These are phyloP conservation scores for Clausena lansium DNA, from an alignment of 345 rosid genomes.

Conservation along the genomic window DNA sequence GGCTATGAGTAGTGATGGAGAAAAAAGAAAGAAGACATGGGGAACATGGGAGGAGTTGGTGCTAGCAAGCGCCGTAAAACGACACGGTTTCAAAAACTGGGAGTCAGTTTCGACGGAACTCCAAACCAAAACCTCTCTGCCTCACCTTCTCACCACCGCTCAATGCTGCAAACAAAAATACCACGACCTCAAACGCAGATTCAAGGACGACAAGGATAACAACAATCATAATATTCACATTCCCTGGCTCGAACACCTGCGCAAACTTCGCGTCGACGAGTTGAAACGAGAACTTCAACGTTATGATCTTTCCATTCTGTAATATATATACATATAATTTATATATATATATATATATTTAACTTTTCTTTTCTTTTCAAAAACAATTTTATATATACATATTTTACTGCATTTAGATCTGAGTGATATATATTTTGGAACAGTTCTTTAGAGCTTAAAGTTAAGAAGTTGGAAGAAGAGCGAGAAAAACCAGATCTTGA, in stretches of 20 bases:
- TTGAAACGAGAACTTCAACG: constrained; percentile 69
- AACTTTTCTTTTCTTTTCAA: no score
- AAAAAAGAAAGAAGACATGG: constrained; percentile 35
- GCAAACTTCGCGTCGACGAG: constrained; percentile 71
- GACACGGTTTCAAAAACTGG: constrained; percentile 76
- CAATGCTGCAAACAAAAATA: constrained; percentile 54
- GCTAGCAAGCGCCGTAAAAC: constrained; percentile 77
- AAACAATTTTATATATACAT: no score
- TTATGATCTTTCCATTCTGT: constrained; percentile 69
- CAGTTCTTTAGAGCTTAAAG: constrained; percentile 67
- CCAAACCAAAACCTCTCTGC: constrained; percentile 49
- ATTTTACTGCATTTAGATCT: no score
- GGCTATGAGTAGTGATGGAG: not conserved
- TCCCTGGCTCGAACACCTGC: constrained; percentile 70
- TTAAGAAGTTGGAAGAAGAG: constrained; percentile 67
- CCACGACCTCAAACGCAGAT: constrained; percentile 62
- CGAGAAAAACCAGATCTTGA: constrained; percentile 61
- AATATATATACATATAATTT: not conserved
- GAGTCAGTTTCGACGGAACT: constrained; percentile 71
- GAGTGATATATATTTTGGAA: not conserved
- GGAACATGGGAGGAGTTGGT: constrained; percentile 85
- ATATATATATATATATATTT: not conserved
- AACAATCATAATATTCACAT: constrained; percentile 9
- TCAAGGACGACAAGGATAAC: constrained; percentile 4
- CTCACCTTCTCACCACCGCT: constrained; percentile 44